Percentiles rank a stretch among this genome's conserved stretches.
Conservation (phyloP, 2,329 filamentous ascomycete species). For the Sclerotinia glacialis region DNA sequence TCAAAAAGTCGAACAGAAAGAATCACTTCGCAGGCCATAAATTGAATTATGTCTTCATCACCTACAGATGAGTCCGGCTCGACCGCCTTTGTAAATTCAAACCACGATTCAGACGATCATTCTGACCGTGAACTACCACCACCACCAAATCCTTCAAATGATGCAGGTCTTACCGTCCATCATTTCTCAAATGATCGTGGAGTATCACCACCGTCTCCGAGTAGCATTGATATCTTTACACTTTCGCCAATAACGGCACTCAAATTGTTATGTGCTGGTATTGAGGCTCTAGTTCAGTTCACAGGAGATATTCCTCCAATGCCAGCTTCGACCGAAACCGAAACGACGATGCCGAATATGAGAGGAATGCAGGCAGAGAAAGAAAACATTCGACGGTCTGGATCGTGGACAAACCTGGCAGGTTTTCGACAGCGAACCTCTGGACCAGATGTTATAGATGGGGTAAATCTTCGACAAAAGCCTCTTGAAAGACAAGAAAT, state of each 20-base stretch:
- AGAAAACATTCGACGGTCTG: slow-evolving; percentile 56
- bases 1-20: not conserved
- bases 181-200: slow-evolving; percentile 31
- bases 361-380: slow-evolving; percentile 61
- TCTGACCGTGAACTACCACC: slow-evolving; percentile 36
- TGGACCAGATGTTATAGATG: slow-evolving; percentile 49
- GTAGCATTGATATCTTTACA: slow-evolving; percentile 65
- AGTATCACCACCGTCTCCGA: slow-evolving; percentile 39
- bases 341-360: slow-evolving; percentile 63
- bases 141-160: slow-evolving; percentile 37
- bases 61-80: not conserved
- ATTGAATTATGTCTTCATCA: slow-evolving; percentile 14
- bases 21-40: not conserved
- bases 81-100: slow-evolving; percentile 22
- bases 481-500: slow-evolving; percentile 31
- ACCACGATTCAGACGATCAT: slow-evolving; percentile 38
- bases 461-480: slow-evolving; percentile 49
- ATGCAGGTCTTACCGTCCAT: slow-evolving; percentile 33
- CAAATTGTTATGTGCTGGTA: slow-evolving; percentile 69
- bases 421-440: slow-evolving; percentile 36
- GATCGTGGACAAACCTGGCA: slow-evolving; percentile 48
- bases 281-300: slow-evolving; percentile 62
- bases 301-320: slow-evolving; percentile 61
- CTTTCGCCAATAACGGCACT: slow-evolving; percentile 73
- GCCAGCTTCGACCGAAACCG: slow-evolving; percentile 63